Evolutionary conservation across 768 basidiomycete genomes (phyloP).

Genomic region (Lentinula edodes): DNA sequence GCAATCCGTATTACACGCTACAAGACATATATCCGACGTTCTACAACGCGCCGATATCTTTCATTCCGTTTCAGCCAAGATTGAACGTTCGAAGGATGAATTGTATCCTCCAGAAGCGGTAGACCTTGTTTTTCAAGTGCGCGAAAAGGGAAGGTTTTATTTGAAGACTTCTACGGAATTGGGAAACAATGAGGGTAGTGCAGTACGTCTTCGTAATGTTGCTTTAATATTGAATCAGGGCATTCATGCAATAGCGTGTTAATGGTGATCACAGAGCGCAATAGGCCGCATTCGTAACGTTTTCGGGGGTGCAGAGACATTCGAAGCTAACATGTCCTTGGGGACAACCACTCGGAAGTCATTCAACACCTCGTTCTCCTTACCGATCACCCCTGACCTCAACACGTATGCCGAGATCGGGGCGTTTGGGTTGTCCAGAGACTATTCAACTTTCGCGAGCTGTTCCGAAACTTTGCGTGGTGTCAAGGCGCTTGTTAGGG

Average conservation of each 20-base stretch:
- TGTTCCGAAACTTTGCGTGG: conserved; percentile 62
- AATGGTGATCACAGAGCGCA: conserved; percentile 42
- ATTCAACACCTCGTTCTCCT: conserved; percentile 62
- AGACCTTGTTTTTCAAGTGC: conserved; percentile 74
- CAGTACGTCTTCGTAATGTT: conserved; percentile 47
- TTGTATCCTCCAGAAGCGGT: conserved; percentile 57
- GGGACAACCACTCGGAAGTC: conserved; percentile 87
- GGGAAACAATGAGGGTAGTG: conserved; percentile 89
- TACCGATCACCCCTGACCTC: conserved; percentile 55
- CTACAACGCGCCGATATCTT: conserved; percentile 80
- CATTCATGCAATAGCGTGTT: neutral
- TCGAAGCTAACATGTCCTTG: conserved; percentile 76
- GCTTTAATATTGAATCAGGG: neutral
- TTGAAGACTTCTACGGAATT: conserved; percentile 85
- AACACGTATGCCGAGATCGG: conserved; percentile 65
- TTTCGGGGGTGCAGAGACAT: conserved; percentile 86
- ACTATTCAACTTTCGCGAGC: conserved; percentile 75
- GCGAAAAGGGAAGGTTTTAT: conserved; percentile 72
- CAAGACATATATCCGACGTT: conserved; percentile 57
- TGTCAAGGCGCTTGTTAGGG: conserved; percentile 63
- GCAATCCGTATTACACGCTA: conserved; percentile 63
- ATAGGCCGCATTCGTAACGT: conserved; percentile 81
- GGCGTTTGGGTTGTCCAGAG: conserved; percentile 70
- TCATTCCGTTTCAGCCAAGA: conserved; percentile 51
- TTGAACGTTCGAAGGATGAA: conserved; percentile 53